Percentiles rank a stretch among this genome's conserved stretches.
Evolutionary conservation across 1,139 yeast genomes (phyloP).

Genomic region (Lodderomyces elongisporus): DNA sequence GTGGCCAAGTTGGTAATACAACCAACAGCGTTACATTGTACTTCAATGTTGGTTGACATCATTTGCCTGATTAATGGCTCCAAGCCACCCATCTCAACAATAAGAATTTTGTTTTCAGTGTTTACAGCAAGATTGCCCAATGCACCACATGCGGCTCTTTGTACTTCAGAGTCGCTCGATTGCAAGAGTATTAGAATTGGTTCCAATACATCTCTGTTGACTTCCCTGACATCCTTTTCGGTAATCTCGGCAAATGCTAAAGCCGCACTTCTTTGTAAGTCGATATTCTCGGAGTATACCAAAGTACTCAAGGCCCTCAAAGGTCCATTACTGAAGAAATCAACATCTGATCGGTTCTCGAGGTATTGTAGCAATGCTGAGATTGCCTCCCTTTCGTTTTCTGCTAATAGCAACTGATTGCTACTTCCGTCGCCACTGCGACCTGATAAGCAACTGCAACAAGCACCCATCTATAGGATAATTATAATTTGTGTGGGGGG

Average conservation of each 20-base stretch:
- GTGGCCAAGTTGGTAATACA: slow-evolving; percentile 97
- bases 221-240: slow-evolving; percentile 90
- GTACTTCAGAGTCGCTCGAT: slow-evolving; percentile 88
- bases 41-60: slow-evolving; percentile 96
- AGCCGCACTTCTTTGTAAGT: slow-evolving; percentile 95
- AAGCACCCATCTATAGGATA: slow-evolving; percentile 51
- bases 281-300: slow-evolving; percentile 91
- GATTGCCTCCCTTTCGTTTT: slow-evolving; percentile 94
- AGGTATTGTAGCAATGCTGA: slow-evolving; percentile 82
- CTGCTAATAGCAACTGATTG: slow-evolving; percentile 83
- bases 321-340: slow-evolving; percentile 89
- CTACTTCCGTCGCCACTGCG: slow-evolving; percentile 43
- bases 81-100: slow-evolving; percentile 97
- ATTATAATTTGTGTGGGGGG: too few species aligned
- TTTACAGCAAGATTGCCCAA: slow-evolving; percentile 95
- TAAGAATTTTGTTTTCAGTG: slow-evolving; percentile 85
- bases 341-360: slow-evolving; percentile 80
- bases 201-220: slow-evolving; percentile 84
- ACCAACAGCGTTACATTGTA: slow-evolving; percentile 98
- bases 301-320: slow-evolving; percentile 84
- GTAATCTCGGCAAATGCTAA: slow-evolving; percentile 98
- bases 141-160: slow-evolving; percentile 98
- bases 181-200: slow-evolving; percentile 87
- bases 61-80: slow-evolving; percentile 95
- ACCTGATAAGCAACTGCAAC: slow-evolving; percentile 56